phyloP scores from a whole-genome alignment of 73 alveolate genomes.

The Paramecium caudatum region DNA sequence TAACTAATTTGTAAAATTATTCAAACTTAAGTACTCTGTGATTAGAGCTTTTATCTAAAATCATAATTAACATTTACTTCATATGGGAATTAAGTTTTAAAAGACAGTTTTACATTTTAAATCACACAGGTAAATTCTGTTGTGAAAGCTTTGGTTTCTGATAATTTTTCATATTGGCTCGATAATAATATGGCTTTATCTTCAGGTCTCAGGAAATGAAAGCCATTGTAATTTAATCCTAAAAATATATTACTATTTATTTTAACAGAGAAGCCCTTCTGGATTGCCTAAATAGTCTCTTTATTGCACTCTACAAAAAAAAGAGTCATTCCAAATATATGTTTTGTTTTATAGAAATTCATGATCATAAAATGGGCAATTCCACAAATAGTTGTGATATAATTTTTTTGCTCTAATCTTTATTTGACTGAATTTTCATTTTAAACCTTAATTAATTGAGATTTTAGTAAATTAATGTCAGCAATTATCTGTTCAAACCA shows the following conservation, averaged over 20 bases:
- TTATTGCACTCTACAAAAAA: slow-evolving; percentile 46
- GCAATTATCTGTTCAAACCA: slow-evolving; percentile 23
- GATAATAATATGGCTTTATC: background rate
- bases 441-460: background rate
- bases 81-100: slow-evolving; percentile 8
- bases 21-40: background rate
- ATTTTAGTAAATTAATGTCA: background rate
- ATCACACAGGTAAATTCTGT: slow-evolving; percentile 9
- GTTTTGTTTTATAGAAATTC: background rate
- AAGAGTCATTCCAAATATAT: background rate
- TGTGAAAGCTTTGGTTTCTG: slow-evolving; percentile 19
- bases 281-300: background rate
- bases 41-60: slow-evolving; percentile 25
- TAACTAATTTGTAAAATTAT: background rate
- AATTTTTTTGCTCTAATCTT: background rate
- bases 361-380: background rate
- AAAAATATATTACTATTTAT: background rate
- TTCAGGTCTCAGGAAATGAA: background rate
- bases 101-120: background rate
- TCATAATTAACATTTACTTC: background rate
- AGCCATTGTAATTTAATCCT: background rate
- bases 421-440: background rate
- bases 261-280: background rate
- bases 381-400: background rate
- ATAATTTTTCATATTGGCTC: background rate